A percentile compares a stretch with the other conserved stretches of the same genome.
Conservation (phyloP, 2,329 filamentous ascomycete species). For the Fusarium sp. region DNA sequence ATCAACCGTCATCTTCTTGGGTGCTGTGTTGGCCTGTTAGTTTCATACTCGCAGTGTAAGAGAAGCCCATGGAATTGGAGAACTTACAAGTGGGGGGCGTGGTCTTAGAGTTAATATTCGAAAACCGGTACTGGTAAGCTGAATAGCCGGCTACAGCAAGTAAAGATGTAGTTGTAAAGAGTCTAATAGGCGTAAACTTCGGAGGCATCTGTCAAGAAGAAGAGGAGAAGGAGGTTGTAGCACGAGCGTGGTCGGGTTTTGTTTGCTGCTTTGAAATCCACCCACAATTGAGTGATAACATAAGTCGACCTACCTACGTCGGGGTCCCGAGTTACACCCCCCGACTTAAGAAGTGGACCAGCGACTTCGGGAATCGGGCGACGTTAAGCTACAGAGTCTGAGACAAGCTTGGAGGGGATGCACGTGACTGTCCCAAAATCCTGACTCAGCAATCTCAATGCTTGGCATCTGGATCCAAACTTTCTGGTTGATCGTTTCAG, state of each 20-base stretch:
- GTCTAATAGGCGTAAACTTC: constrained; percentile 44
- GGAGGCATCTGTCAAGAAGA: constrained; percentile 44
- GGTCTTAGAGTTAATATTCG: constrained; percentile 37
- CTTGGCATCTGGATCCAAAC: constrained; percentile 45
- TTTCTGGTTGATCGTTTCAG: constrained; percentile 38
- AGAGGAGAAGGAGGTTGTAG: constrained; percentile 25
- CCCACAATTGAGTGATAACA: constrained; percentile 43
- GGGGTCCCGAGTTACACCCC: constrained; percentile 33
- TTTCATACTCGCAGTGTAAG: constrained; percentile 44
- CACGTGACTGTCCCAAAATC: constrained; percentile 39
- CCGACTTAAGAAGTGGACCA: constrained; percentile 15
- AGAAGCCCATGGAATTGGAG: constrained; percentile 28
- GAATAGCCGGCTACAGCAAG: constrained; percentile 47
- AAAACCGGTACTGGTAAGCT: constrained; percentile 46
- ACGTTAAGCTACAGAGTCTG: neutral
- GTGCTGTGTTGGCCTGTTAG: constrained; percentile 40
- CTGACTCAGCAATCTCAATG: constrained; percentile 42
- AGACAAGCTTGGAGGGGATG: neutral
- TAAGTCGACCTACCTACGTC: constrained; percentile 7
- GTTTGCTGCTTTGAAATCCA: constrained; percentile 52
- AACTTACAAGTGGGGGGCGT: constrained; percentile 42
- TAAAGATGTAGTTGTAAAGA: constrained; percentile 47
- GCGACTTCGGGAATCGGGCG: constrained; percentile 40
- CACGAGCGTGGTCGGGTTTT: constrained; percentile 29
- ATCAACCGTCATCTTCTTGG: constrained; percentile 57